phyloP scores from a whole-genome alignment of 176 grass and related monocot species.

The Zizania latifolia region DNA sequence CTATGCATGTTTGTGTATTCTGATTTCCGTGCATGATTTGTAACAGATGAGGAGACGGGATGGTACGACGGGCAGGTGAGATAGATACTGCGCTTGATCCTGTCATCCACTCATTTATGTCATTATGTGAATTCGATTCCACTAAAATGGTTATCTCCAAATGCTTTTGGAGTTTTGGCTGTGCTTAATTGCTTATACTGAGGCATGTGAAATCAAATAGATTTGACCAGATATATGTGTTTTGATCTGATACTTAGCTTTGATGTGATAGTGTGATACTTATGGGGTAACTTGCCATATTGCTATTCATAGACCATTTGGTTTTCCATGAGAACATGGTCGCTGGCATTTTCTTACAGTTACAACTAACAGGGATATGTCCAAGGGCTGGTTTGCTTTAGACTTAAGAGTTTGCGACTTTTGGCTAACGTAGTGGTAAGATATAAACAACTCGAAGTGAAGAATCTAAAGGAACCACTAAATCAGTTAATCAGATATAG shows the following conservation, averaged over 20 bases:
- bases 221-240: neutral
- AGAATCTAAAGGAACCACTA: neutral
- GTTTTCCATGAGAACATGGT: neutral
- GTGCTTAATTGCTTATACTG: neutral
- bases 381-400: neutral
- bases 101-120: neutral
- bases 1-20: neutral
- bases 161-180: too few species aligned
- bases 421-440: neutral
- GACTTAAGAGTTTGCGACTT: neutral
- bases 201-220: neutral
- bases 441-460: neutral
- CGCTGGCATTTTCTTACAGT: neutral
- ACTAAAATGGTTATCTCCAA: neutral
- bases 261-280: neutral
- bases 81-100: conserved; percentile 23
- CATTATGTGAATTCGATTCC: neutral
- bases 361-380: neutral
- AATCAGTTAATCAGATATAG: neutral
- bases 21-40: neutral
- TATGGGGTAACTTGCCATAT: neutral
- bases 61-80: conserved; percentile 97
- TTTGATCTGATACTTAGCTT: neutral
- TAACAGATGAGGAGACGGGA: conserved; percentile 91
- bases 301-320: neutral